Evolutionary conservation across 768 basidiomycete species (phyloP), one percentile per base, ranked within the genome.

Genomic region (Goffeauzyma gilvescens): DNA sequence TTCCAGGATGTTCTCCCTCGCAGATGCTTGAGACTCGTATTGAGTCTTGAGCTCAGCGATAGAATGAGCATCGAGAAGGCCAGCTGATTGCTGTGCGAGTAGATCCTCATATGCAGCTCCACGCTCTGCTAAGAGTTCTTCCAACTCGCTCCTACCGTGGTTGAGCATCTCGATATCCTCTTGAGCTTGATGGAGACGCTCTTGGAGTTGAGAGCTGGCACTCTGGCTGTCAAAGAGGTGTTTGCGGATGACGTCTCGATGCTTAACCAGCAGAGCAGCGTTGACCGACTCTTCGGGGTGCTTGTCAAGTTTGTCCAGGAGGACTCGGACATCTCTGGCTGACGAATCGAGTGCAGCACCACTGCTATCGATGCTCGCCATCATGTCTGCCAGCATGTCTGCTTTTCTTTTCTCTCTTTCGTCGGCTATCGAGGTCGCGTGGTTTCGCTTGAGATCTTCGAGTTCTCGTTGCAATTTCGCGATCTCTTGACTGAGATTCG

Each of bases 351-450:
- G 32, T 68, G 5, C 15, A 23, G 17, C n/a, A 49, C 80, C 57
- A 51, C 90, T 90, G 49, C 81, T 73, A 65, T 96, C 89, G 53
- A 98, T 90, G 64, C 90, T 89, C 45, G 90, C 85, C 90, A 98
- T 95, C 85, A 98, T 93, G 52, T 87, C 70, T 7, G 85, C 87
- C 82, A 98, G 84, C 72, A 95, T 95, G 69, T 96, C 90, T 58
- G 90, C 86, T 66, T 96, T 96, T 64, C 82, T 76, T 71, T 85
- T 93, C 71, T 98, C 93, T 68, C 89, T 95, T 62, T 95, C 93
- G 63, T 96, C 93, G 24, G 78, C 78, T 28, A 79, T 78, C 13
- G 79, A 75, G 47, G 83, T 81, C 65, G 79, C 81, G 65, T 87
- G 82, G 10, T 76, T 71, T 26, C 70, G 67, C 68, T 83, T 86